Conservation (phyloP, 2,329 filamentous ascomycete species). For the Colletotrichum eremochloae region DNA sequence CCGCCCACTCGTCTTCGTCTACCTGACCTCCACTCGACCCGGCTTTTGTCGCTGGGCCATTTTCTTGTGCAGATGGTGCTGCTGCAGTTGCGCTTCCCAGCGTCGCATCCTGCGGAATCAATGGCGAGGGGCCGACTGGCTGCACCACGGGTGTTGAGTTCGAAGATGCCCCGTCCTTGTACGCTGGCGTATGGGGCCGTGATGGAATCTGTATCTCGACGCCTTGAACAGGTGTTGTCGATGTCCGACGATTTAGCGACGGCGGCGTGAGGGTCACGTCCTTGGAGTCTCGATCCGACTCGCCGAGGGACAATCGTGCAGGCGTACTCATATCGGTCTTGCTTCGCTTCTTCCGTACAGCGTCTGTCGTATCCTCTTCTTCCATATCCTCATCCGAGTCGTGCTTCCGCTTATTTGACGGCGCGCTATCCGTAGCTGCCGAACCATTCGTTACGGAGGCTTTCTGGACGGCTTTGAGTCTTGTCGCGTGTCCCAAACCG, state of each 20-base stretch:
- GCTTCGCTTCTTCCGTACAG: slow-evolving; percentile 60
- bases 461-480: slow-evolving; percentile 11
- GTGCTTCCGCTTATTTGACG: slow-evolving; percentile 49
- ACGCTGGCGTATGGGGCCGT: slow-evolving; percentile 70
- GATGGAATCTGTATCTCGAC: slow-evolving; percentile 75
- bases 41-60: slow-evolving; percentile 43
- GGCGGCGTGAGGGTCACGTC: slow-evolving; percentile 55
- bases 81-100: slow-evolving; percentile 25
- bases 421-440: slow-evolving; percentile 13
- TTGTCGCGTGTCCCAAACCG: slow-evolving; percentile 56
- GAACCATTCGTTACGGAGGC: slow-evolving; percentile 32
- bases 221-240: slow-evolving; percentile 66
- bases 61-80: slow-evolving; percentile 30
- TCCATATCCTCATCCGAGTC: slow-evolving; percentile 47
- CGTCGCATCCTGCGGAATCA: slow-evolving; percentile 50
- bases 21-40: slow-evolving; percentile 46
- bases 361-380: slow-evolving; percentile 53
- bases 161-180: slow-evolving; percentile 55
- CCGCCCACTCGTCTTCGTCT: slow-evolving; percentile 87
- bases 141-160: slow-evolving; percentile 55
- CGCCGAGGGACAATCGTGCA: slow-evolving; percentile 39
- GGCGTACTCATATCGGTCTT: slow-evolving; percentile 52
- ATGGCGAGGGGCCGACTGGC: slow-evolving; percentile 51
- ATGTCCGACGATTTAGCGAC: slow-evolving; percentile 60
- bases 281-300: slow-evolving; percentile 45